Base-by-base conservation (phyloP, 305 asterid genomes). In the Nicotiana rustica region DNA sequence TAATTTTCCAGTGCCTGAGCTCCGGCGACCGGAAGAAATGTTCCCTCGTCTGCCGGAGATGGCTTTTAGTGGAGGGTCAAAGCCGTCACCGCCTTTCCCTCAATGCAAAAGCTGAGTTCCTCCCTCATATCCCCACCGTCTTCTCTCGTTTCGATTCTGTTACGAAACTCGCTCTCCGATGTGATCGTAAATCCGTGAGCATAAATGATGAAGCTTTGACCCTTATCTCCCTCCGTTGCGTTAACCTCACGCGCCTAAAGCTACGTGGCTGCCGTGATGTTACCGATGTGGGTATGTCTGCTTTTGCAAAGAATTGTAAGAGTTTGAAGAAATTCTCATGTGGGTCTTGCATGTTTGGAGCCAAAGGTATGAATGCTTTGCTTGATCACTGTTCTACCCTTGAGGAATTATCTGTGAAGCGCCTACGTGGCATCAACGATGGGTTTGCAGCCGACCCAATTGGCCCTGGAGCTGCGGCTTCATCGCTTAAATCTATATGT, bases 261-360 rank as follows among this genome's bases (percentile, higher is more conserved):
- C 89, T 92, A 67, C 90, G 90, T 8, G 93, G 93, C 7, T 92
- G 96, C 85, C 91, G 96, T 33, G 93, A 91, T 10, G 86, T 91
- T 82, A 81, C 94, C 31, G 91, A 91, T 59, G 88, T 84, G 7
- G 97, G 95, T 64, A 91, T 92, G 91, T 61, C 89, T 18, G 86
- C 89, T 31, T 71, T 92, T 66, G 94, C 91, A 33, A 71, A 56
- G 52, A 91, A 92, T 33, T 92, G 95, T 67, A 90, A 86, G 84
- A 82, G 83, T 13, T 77, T 92, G 59, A 89, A 88, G 69, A 91
- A 91, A 83, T 91, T 92, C 33, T 91, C 94, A 10, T 88, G 91
- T 59, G 90, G 90, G 17, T 86, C 91, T 52, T 92, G 96, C 81
- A 79, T 82, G 90, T 92, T 92, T 29, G 96, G 96, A 0, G 90